Conservation (phyloP, 2,329 filamentous ascomycete genomes). For the Tolypocladium sp. region DNA sequence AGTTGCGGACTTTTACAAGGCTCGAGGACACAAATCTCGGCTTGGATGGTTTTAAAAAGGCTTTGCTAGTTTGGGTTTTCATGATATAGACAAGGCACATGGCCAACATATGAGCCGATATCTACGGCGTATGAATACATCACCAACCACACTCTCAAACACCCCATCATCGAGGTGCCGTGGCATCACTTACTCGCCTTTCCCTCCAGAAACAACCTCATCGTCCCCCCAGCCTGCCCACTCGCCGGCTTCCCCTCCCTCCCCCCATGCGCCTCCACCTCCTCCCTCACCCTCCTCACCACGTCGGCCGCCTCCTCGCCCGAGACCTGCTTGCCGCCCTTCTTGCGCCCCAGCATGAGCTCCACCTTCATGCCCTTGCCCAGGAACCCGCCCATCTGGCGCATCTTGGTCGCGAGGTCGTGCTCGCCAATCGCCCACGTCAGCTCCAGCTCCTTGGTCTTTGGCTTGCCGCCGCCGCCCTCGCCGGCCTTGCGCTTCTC, state of each 20-base stretch:
- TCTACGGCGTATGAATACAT: background rate
- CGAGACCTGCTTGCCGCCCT: slow-evolving; percentile 50
- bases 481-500: slow-evolving; percentile 33
- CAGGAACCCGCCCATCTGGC: slow-evolving; percentile 60
- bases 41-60: background rate
- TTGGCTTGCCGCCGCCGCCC: slow-evolving; percentile 24
- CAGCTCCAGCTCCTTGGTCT: slow-evolving; percentile 71
- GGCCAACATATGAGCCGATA: background rate
- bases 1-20: background rate
- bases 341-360: slow-evolving; percentile 57
- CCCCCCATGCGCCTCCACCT: slow-evolving; percentile 23
- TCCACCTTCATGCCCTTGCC: slow-evolving; percentile 68
- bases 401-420: slow-evolving; percentile 65
- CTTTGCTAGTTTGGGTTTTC: background rate
- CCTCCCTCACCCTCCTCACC: slow-evolving; percentile 31
- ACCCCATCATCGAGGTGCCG: background rate
- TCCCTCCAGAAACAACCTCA: slow-evolving; percentile 33
- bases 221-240: slow-evolving; percentile 33
- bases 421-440: slow-evolving; percentile 78
- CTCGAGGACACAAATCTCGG: background rate
- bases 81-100: background rate
- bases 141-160: background rate
- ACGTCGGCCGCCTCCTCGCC: slow-evolving; percentile 52
- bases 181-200: slow-evolving; percentile 3
- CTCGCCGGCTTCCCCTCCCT: slow-evolving; percentile 35